Evolutionary conservation across 768 basidiomycete species (phyloP), one percentile per base, ranked within the genome.

Genomic region (Suillus placidus): DNA sequence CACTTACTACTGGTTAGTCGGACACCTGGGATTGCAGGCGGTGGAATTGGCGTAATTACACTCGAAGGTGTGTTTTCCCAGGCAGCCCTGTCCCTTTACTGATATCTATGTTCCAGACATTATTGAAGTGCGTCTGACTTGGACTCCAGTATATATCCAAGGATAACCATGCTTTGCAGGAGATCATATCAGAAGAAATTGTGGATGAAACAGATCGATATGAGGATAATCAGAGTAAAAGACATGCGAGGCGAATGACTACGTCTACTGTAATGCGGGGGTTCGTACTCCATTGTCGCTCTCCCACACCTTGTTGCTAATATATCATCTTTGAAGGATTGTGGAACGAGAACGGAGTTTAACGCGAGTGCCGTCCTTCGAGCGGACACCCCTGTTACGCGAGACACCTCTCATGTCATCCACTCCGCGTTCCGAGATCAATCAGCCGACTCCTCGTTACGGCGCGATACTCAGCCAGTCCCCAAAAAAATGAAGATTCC

Each of bases 181-280:
- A 97, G 84, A 97, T 99, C 67, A 93, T 98, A 23, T 90, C 92
- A 0, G 95, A 97, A 78, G 96, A 97, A 75, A 97, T 97, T 62
- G 91, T 97, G 37, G 95, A 97, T 71, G 95, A 97, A 77, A 97
- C 95, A 3, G 95, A 97, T 78, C 84, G 88, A 34, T 96, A 91
- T 70, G 88, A 93, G 69, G 93, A 94, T 70, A 97, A 97, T 72
- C 88, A 88, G 57, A 89, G 87, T 61, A 95, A 95, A 73, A 84
- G 83, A 65, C 80, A 82, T 9, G 95, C 92, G 0, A 88, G 84
- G 68, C 83, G 95, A 16, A 76, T 84, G 66, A 90, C 89, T 14
- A 93, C 88, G 14, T 85, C 90, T 9, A 85, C 86, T 9, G 83
- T 94, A 45, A 94, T 96, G 91, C 82, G 86, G 71, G 91, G 92